Percentiles rank a stretch among this genome's conserved stretches.
phyloP scores from a whole-genome alignment of 2,329 filamentous ascomycete species.

The Fusarium chuoi region DNA sequence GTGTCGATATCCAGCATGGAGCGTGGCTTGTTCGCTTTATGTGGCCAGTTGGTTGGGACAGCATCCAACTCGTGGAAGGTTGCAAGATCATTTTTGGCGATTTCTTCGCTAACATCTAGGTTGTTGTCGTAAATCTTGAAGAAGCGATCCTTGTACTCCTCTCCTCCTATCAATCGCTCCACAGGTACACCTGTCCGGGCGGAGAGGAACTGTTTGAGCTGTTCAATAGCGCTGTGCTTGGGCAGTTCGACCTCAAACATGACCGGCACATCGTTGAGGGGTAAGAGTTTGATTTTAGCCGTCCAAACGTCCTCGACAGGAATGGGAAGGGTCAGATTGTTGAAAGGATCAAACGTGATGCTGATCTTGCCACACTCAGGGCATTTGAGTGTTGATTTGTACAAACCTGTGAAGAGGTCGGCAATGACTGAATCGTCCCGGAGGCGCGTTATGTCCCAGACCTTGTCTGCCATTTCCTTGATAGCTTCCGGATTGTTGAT shows the following conservation, averaged over 20 bases:
- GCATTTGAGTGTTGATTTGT: slow-evolving; percentile 96
- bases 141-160: slow-evolving; percentile 85
- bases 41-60: slow-evolving; percentile 80
- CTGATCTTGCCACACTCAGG: slow-evolving; percentile 93
- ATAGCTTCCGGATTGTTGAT: slow-evolving; percentile 84
- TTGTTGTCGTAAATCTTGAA: slow-evolving; percentile 86
- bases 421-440: slow-evolving; percentile 96
- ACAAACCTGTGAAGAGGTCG: slow-evolving; percentile 96
- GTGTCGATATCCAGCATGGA: slow-evolving; percentile 63
- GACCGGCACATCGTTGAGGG: slow-evolving; percentile 76
- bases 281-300: slow-evolving; percentile 79
- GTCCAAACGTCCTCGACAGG: slow-evolving; percentile 87
- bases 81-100: slow-evolving; percentile 71
- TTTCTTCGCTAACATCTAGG: slow-evolving; percentile 75
- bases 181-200: slow-evolving; percentile 71
- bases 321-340: slow-evolving; percentile 89
- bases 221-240: slow-evolving; percentile 76
- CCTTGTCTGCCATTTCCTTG: slow-evolving; percentile 83
- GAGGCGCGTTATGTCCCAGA: slow-evolving; percentile 90
- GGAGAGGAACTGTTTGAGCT: slow-evolving; percentile 77
- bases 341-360: slow-evolving; percentile 99
- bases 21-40: slow-evolving; percentile 61
- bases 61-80: slow-evolving; percentile 82
- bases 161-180: slow-evolving; percentile 78
- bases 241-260: slow-evolving; percentile 82